A percentile compares a stretch with the other conserved stretches of the same genome.
Conservation (phyloP, 495 filamentous ascomycete genomes). For the Aspergillus baeticus region DNA sequence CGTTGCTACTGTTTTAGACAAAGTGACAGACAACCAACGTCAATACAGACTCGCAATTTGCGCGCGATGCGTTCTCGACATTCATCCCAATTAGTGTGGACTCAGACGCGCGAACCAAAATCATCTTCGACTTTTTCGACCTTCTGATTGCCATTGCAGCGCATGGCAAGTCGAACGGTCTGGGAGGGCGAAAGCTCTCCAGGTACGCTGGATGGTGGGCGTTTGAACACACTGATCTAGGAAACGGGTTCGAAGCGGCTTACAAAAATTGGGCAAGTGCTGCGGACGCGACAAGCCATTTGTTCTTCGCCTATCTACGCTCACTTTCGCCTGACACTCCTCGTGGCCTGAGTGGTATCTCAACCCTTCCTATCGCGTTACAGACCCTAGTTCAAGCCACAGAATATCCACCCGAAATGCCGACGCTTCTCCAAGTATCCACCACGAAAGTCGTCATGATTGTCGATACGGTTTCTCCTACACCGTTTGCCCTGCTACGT, state of each 20-base stretch:
- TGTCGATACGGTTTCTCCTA: slow-evolving; percentile 92
- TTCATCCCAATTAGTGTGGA: slow-evolving; percentile 96
- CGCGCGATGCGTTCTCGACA: slow-evolving; percentile 88
- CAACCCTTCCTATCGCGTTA: slow-evolving; percentile 81
- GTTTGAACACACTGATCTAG: slow-evolving; percentile 82
- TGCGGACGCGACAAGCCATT: slow-evolving; percentile 91
- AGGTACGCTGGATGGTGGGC: slow-evolving; percentile 98
- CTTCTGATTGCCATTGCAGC: slow-evolving; percentile 78
- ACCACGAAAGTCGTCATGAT: slow-evolving; percentile 95
- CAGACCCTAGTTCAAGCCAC: slow-evolving; percentile 88
- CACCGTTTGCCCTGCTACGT: slow-evolving; percentile 86
- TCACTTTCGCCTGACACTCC: slow-evolving; percentile 78
- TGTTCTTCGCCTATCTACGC: slow-evolving; percentile 96
- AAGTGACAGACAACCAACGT: slow-evolving; percentile 3
- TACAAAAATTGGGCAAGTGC: slow-evolving; percentile 90
- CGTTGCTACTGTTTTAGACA: not conserved
- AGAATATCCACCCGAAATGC: slow-evolving; percentile 87
- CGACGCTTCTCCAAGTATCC: slow-evolving; percentile 71
- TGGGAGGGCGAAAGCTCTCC: slow-evolving; percentile 91
- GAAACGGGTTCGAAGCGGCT: slow-evolving; percentile 92
- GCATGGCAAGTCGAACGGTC: slow-evolving; percentile 88
- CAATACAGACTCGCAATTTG: slow-evolving; percentile 78
- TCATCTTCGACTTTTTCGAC: slow-evolving; percentile 97
- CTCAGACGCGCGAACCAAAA: slow-evolving; percentile 77
- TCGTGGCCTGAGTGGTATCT: slow-evolving; percentile 70